These are phyloP conservation scores for Thalia dealbata DNA, from an alignment of 176 grass and related monocot genomes.

Conservation along the genomic window DNA sequence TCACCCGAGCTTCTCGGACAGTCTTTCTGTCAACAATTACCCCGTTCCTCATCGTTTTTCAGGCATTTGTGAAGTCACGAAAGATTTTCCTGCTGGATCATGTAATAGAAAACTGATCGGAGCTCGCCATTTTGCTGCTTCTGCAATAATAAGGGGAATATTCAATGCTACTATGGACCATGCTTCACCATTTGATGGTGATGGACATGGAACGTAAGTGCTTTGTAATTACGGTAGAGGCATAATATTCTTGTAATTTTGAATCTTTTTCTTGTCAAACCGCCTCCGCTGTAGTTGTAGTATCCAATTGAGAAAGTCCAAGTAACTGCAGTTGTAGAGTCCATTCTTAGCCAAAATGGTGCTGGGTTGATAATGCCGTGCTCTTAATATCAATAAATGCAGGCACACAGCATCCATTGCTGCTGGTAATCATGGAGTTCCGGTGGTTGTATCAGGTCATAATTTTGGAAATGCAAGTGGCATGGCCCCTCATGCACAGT, in stretches of 20 bases:
- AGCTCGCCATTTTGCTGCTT: conserved; percentile 97
- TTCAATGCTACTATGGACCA: conserved; percentile 82
- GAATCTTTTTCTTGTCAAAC: background rate
- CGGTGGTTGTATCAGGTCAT: conserved; percentile 83
- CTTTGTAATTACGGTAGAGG: background rate
- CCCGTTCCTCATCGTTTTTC: conserved; percentile 72
- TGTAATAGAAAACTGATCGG: conserved; percentile 97
- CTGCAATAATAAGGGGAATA: conserved; percentile 84
- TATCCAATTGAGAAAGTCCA: background rate
- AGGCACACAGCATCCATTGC: conserved; percentile 95
- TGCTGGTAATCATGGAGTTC: conserved; percentile 88
- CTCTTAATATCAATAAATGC: background rate
- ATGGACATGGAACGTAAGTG: conserved; percentile 95
- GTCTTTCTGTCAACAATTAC: conserved; percentile 51
- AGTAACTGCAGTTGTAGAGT: background rate
- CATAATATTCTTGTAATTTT: background rate
- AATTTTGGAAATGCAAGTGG: conserved; percentile 93
- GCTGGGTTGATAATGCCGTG: background rate
- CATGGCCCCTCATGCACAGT: conserved; percentile 99
- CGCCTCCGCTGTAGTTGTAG: background rate
- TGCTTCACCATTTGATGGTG: conserved; percentile 90
- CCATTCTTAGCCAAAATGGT: background rate
- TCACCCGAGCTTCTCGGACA: conserved; percentile 78
- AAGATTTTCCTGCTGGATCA: conserved; percentile 91
- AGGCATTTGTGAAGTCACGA: conserved; percentile 87